Percentiles rank a stretch among this genome's conserved stretches.
phyloP scores from a whole-genome alignment of 73 alveolate species.

The Durusdinium trenchii region DNA sequence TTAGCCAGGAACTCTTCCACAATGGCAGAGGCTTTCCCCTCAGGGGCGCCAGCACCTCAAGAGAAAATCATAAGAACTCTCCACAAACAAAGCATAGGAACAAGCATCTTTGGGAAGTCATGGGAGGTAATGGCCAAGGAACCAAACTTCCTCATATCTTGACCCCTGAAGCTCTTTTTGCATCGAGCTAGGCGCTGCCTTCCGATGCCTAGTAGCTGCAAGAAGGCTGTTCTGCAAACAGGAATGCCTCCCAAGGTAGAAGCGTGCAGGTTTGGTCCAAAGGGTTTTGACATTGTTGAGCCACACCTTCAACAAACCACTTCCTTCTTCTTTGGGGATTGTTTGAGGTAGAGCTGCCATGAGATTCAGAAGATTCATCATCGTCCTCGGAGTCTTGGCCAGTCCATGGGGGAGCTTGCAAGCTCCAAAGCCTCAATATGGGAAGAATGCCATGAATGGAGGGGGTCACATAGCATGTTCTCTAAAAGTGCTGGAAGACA shows the following conservation, averaged over 20 bases:
- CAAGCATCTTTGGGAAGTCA: not conserved
- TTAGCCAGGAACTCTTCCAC: not conserved
- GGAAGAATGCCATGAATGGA: no score
- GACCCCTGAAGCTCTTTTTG: not conserved
- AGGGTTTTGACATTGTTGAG: no score
- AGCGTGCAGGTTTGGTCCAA: no score
- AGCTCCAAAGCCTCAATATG: conserved; percentile 26
- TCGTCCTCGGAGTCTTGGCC: not conserved
- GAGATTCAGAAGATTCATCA: not conserved
- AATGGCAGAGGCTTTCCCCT: not conserved
- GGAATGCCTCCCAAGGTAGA: not conserved
- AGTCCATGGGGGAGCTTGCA: not conserved
- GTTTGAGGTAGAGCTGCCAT: not conserved
- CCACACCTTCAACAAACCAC: conserved; percentile 33
- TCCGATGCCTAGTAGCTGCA: conserved; percentile 1
- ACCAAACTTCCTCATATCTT: not conserved
- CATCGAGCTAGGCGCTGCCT: not conserved
- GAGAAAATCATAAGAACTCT: no score
- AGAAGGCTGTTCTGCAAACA: conserved; percentile 6
- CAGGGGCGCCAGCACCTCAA: not conserved
- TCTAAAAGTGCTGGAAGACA: not conserved
- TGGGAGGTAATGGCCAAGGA: not conserved
- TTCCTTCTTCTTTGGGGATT: not conserved
- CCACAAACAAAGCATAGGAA: not conserved
- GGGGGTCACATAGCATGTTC: no score